These are phyloP conservation scores for Umbelopsis isabellina DNA, from an alignment of 192 early-diverging fungal genomes.

Conservation along the genomic window DNA sequence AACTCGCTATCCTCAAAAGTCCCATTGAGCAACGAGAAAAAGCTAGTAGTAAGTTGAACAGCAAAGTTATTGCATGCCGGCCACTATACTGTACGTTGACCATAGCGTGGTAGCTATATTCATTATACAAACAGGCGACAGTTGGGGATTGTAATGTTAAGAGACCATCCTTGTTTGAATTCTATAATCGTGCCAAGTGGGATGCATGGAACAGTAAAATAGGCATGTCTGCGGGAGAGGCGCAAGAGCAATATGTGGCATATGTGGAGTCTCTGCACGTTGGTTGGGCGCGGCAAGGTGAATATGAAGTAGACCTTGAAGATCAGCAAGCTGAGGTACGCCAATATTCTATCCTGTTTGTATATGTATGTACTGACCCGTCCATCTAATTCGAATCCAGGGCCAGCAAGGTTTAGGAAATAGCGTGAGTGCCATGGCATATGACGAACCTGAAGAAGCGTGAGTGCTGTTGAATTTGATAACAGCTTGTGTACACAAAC, in stretches of 20 bases:
- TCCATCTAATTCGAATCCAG: neutral
- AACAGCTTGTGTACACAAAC: neutral
- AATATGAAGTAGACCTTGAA: conserved; percentile 23
- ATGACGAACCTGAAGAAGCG: conserved; percentile 27
- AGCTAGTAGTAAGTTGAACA: neutral
- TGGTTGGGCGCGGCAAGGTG: conserved; percentile 35
- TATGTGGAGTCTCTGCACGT: conserved; percentile 29
- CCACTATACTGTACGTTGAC: neutral
- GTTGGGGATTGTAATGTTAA: conserved; percentile 43
- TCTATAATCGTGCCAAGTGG: conserved; percentile 50
- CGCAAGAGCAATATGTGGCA: conserved; percentile 38
- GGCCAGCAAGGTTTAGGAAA: neutral
- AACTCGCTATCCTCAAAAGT: neutral
- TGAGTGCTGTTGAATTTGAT: neutral
- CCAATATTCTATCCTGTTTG: neutral
- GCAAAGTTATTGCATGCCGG: neutral
- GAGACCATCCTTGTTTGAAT: conserved; percentile 46
- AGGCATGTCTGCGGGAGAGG: conserved; percentile 47
- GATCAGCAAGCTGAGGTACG: conserved; percentile 10
- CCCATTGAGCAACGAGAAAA: neutral
- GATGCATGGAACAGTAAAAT: conserved; percentile 45
- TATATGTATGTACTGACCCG: neutral
- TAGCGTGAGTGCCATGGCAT: conserved; percentile 47
- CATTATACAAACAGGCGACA: conserved; percentile 53
- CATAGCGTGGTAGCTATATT: conserved; percentile 42